Conservation (phyloP, 495 filamentous ascomycete genomes). For the Hypoxylon fuscum region DNA sequence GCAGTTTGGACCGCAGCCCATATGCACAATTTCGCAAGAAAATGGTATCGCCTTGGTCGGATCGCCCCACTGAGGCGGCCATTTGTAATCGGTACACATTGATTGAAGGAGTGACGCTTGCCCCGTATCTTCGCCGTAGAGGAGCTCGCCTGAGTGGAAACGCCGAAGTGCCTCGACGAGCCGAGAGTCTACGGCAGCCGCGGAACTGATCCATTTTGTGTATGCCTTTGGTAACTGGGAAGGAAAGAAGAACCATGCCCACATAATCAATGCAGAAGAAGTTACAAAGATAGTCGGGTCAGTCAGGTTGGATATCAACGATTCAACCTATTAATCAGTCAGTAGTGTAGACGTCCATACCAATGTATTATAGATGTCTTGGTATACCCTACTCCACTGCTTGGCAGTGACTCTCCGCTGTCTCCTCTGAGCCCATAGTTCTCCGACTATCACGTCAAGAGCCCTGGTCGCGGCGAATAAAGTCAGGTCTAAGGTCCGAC, state of each 20-base stretch:
- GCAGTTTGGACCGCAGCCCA: slow-evolving; percentile 78
- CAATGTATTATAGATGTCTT: not conserved
- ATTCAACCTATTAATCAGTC: slow-evolving; percentile 50
- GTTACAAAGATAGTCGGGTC: slow-evolving; percentile 80
- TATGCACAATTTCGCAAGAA: slow-evolving; percentile 89
- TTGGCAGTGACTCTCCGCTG: slow-evolving; percentile 46
- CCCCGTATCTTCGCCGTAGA: slow-evolving; percentile 82
- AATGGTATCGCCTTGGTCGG: slow-evolving; percentile 77
- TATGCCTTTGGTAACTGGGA: slow-evolving; percentile 76
- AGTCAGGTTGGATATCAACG: slow-evolving; percentile 60
- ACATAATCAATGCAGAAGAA: slow-evolving; percentile 86
- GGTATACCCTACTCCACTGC: slow-evolving; percentile 57
- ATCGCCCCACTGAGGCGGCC: slow-evolving; percentile 79
- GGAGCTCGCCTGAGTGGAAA: slow-evolving; percentile 67
- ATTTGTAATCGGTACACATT: slow-evolving; percentile 78
- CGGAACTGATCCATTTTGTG: slow-evolving; percentile 84
- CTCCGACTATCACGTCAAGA: slow-evolving; percentile 73
- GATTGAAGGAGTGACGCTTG: slow-evolving; percentile 73
- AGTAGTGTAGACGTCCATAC: slow-evolving; percentile 10
- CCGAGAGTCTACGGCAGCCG: slow-evolving; percentile 80
- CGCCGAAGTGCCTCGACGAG: slow-evolving; percentile 78
- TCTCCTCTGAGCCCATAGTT: slow-evolving; percentile 67
- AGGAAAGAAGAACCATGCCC: slow-evolving; percentile 85
- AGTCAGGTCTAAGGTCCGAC: slow-evolving; percentile 86
- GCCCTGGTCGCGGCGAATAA: slow-evolving; percentile 81